Evolutionary conservation across 257 asterid species (phyloP).

Genomic region (Capsicum rhomboideum): DNA sequence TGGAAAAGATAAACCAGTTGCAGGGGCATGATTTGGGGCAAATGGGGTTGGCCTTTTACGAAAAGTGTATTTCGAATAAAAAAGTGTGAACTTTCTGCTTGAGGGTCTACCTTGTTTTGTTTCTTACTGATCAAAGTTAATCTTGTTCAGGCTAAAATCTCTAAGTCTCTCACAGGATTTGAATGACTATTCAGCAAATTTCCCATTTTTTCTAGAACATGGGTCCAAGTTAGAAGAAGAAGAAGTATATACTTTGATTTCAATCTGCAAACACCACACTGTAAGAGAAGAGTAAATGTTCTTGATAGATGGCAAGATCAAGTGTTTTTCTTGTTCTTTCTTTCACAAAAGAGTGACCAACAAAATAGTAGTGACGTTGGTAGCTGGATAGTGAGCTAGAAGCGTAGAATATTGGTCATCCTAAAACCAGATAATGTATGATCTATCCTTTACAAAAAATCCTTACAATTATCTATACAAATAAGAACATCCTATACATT

Average conservation of each 20-base stretch:
- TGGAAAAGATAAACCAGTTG: conserved; percentile 9
- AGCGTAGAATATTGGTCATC: conserved; percentile 16
- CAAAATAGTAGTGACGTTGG: conserved; percentile 45
- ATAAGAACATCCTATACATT: too few species aligned
- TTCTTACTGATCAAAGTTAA: conserved; percentile 9
- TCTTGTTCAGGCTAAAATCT: conserved; percentile 8
- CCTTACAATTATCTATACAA: too few species aligned
- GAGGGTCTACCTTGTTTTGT: conserved; percentile 15
- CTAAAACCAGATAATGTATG: too few species aligned
- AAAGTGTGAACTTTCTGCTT: conserved; percentile 37
- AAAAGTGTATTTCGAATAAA: conserved; percentile 17
- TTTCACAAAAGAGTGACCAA: conserved; percentile 38
- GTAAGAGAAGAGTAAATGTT: conserved; percentile 67
- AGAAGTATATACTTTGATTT: conserved; percentile 47
- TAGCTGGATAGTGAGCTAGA: conserved; percentile 51
- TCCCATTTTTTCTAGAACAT: conserved; percentile 7
- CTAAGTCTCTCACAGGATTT: conserved; percentile 29
- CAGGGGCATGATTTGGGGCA: conserved; percentile 18
- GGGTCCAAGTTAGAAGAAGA: conserved; percentile 33
- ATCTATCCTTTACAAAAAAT: too few species aligned
- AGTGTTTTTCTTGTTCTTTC: conserved; percentile 14
- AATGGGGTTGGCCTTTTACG: conserved; percentile 44
- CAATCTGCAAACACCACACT: conserved; percentile 72
- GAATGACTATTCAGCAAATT: conserved; percentile 24
- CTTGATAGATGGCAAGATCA: conserved; percentile 46